Conservation (phyloP, 371 early-diverging fungal species). For the Dentiscutata heterogama region DNA sequence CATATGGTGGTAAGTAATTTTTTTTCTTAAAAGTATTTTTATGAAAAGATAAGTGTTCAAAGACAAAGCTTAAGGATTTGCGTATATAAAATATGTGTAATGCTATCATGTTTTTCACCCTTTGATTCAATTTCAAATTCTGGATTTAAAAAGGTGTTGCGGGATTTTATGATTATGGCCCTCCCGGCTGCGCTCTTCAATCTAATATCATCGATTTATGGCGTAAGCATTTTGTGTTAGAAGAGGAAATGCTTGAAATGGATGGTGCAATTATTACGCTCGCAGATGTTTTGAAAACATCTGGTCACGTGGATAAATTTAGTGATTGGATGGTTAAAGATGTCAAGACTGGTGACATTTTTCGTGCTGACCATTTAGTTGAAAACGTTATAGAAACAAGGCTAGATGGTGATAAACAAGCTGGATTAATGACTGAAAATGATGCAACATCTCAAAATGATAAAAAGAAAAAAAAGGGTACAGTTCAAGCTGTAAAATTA, state of each 20-base stretch:
- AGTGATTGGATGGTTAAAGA: constrained; percentile 99
- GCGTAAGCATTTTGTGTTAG: constrained; percentile 98
- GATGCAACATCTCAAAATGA: constrained; percentile 61
- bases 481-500: constrained; percentile 66
- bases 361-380: constrained; percentile 99
- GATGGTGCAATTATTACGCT: constrained; percentile 99
- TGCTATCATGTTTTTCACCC: no score
- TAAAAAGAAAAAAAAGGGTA: constrained; percentile 74
- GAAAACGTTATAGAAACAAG: constrained; percentile 93
- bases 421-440: constrained; percentile 65
- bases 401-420: constrained; percentile 83
- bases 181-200: constrained; percentile 95
- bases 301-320: constrained; percentile 99
- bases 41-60: background rate
- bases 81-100: no score
- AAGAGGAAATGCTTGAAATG: constrained; percentile 99
- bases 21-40: background rate
- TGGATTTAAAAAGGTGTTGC: constrained; percentile 77
- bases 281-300: constrained; percentile 97
- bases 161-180: constrained; percentile 99
- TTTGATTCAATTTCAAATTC: background rate
- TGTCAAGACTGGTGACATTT: constrained; percentile 93
- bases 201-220: constrained; percentile 94
- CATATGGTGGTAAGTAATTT: constrained; percentile 88
- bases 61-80: background rate